These are phyloP conservation scores for Babesia bovis DNA, from an alignment of 169 alveolate species.

Conservation along the genomic window DNA sequence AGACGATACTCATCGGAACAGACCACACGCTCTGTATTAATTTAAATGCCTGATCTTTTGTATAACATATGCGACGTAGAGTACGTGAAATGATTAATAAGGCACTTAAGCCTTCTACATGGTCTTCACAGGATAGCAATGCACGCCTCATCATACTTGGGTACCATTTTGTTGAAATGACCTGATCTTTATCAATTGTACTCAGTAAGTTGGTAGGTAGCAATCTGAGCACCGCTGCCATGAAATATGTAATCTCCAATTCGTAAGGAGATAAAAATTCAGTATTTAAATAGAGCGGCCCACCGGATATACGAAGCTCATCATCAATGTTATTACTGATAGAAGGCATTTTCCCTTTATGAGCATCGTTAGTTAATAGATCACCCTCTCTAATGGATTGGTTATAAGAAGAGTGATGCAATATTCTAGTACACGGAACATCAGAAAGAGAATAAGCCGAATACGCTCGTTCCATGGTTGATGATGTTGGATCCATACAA, in stretches of 20 bases:
- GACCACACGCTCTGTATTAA: slow-evolving; percentile 43
- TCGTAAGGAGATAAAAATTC: not conserved
- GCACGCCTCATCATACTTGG: slow-evolving; percentile 25
- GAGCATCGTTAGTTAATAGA: not conserved
- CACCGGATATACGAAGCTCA: not conserved
- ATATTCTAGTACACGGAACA: no score
- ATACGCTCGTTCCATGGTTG: no score
- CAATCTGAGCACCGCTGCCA: not conserved
- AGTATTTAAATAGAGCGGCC: not conserved
- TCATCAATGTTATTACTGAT: not conserved
- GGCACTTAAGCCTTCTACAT: not conserved
- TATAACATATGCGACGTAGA: slow-evolving; percentile 9
- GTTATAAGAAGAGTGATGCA: not conserved
- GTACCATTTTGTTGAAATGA: slow-evolving; percentile 2
- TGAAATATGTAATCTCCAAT: not conserved
- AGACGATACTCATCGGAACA: not conserved
- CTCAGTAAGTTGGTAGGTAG: not conserved
- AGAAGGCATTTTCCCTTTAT: not conserved
- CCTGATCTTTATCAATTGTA: not conserved
- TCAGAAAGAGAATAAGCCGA: no score
- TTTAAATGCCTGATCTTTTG: slow-evolving; percentile 21
- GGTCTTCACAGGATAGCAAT: not conserved
- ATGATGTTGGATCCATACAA: not conserved
- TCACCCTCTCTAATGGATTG: not conserved
- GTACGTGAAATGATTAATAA: not conserved